These are phyloP conservation scores for Geranomyces michiganensis DNA, from an alignment of 192 early-diverging fungal genomes.

Conservation along the genomic window DNA sequence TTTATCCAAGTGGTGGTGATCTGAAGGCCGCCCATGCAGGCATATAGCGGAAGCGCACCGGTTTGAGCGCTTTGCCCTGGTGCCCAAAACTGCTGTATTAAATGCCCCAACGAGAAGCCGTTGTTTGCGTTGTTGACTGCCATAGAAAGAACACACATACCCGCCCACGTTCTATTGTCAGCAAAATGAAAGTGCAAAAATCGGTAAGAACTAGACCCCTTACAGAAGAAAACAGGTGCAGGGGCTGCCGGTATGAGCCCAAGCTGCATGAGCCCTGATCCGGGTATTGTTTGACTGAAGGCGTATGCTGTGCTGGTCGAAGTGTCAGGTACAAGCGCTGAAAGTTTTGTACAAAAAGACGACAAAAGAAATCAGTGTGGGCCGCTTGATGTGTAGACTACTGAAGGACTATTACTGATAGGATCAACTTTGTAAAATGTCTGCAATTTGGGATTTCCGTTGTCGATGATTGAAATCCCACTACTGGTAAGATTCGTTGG, in stretches of 20 bases:
- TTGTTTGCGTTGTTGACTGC: neutral
- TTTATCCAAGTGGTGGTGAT: slow-evolving; percentile 11
- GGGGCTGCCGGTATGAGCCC: neutral
- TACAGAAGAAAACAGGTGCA: neutral
- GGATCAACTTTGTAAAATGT: too few relatives aligned
- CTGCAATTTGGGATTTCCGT: too few relatives aligned
- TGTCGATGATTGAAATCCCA: neutral
- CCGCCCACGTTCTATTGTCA: too few relatives aligned
- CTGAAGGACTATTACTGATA: too few relatives aligned
- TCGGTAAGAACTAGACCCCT: neutral
- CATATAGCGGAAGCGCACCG: neutral
- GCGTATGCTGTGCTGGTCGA: too few relatives aligned
- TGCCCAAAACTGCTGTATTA: neutral
- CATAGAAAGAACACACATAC: too few relatives aligned
- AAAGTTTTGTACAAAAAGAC: too few relatives aligned
- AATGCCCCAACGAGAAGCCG: neutral
- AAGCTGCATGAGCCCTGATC: slow-evolving; percentile 13
- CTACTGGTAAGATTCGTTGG: neutral
- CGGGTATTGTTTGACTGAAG: neutral
- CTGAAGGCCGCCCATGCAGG: neutral
- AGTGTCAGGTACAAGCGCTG: too few relatives aligned
- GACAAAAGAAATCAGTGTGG: too few relatives aligned
- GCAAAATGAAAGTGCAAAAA: too few relatives aligned
- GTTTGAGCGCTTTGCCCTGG: neutral
- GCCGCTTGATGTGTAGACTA: too few relatives aligned